Evolutionary conservation across 1,139 yeast species (phyloP), one percentile per base, ranked within the genome.

Genomic region (Insectozyma bohioensis): DNA sequence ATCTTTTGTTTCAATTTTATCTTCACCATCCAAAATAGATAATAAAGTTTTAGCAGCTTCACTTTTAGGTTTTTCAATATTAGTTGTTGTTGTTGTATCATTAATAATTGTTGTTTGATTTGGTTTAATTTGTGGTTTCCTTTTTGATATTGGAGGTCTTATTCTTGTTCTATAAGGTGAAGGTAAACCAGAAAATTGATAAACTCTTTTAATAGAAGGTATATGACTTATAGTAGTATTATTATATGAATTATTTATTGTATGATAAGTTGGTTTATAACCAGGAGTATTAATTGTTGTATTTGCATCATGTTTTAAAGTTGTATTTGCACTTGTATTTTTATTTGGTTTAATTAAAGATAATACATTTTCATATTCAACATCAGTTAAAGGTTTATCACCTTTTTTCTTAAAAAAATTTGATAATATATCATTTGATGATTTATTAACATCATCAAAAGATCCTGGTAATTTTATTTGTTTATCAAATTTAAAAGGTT

Each of bases 361-460:
- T 49, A 85, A 58, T 0, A 88, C 95, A 4, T 96, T 96, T 51
- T 83, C 95, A 43, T 81, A 74, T 55, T 90, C 97, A 30, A 87
- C 67, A 12, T 82, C 88, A 8, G 80, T 71, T 39, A 88, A 63
- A 7, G 94, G 90, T 12, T 62, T 61, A 39, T 80, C 76, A n/a
- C 96, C 96, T 51, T 85, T 87, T 24, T 64, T 66, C 21, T 72
- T 71, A 56, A 88, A 88, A 51, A 88, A 88, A 25, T 72, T 77
- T 5, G 90, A 82, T 36, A 88, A 63, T 18, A 77, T 70, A 33
- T 75, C 78, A 53, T 80, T 83, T 6, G 64, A 49, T n/a, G 59
- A 48, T 28, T 34, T 26, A 10, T 21, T 30, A 2, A 28, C 24
- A 10, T 35, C 40, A 15, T 15, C 33, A 25, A 41, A 37, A 12